Conservation (phyloP, 257 asterid genomes). For the Datura wrightii region DNA sequence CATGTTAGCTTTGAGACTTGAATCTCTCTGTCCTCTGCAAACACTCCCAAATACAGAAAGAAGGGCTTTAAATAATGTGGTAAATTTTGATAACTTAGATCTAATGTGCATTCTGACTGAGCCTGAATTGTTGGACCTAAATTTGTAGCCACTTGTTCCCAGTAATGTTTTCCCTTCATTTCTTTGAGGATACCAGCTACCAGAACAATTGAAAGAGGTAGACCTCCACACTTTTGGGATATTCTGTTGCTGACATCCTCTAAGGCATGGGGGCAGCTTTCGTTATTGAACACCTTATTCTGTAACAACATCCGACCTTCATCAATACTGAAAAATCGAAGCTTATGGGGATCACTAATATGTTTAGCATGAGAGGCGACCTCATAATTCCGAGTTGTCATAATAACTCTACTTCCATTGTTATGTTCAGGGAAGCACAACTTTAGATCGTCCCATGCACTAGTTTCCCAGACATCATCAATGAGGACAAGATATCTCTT, state of each 20-base stretch:
- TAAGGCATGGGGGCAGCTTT: neutral
- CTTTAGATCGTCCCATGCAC: slow-evolving; percentile 34
- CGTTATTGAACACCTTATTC: slow-evolving; percentile 24
- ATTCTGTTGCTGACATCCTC: neutral
- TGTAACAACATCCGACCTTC: slow-evolving; percentile 45
- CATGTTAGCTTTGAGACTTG: neutral
- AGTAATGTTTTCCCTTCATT: neutral
- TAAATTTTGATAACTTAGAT: neutral
- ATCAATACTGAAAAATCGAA: neutral
- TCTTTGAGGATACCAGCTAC: neutral
- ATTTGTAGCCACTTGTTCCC: neutral
- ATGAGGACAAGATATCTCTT: slow-evolving; percentile 44
- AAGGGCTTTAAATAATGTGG: neutral
- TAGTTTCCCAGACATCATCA: slow-evolving; percentile 50
- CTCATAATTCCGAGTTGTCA: slow-evolving; percentile 3
- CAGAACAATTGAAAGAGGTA: neutral
- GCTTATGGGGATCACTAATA: neutral
- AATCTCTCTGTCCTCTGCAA: neutral
- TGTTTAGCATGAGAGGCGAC: slow-evolving; percentile 13
- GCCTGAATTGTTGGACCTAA: neutral
- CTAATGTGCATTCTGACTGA: neutral
- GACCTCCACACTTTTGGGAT: neutral
- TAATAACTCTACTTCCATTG: slow-evolving; percentile 44
- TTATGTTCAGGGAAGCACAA: neutral
- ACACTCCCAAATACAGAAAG: neutral